These are phyloP conservation scores for Macadamia tetraphylla DNA, from an alignment of 164 flowering plant genomes.

Conservation along the genomic window DNA sequence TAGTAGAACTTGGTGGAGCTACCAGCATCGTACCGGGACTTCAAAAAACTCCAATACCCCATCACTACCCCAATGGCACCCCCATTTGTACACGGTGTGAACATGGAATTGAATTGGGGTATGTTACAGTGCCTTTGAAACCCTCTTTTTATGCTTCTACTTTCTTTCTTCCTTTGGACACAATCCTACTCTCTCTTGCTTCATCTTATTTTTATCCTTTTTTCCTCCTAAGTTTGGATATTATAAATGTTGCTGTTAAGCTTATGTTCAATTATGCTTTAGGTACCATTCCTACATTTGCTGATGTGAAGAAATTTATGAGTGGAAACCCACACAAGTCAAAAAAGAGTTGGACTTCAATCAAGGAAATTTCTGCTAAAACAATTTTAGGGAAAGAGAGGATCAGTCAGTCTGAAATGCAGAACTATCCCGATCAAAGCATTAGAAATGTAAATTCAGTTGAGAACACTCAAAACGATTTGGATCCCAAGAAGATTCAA, in stretches of 20 bases:
- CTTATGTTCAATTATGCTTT: conserved; percentile 19
- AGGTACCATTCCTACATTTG: conserved; percentile 57
- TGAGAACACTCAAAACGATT: conserved; percentile 12
- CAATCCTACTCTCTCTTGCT: background rate
- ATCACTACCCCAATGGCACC: conserved; percentile 36
- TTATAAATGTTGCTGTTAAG: background rate
- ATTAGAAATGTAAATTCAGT: conserved; percentile 11
- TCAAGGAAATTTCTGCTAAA: conserved; percentile 39
- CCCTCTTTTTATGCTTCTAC: background rate
- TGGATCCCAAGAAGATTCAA: conserved; percentile 7
- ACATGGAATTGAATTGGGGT: conserved; percentile 58
- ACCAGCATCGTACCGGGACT: conserved; percentile 49
- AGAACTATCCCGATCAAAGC: conserved; percentile 10
- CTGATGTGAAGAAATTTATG: conserved; percentile 50
- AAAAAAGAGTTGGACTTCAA: conserved; percentile 34
- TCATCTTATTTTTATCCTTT: background rate
- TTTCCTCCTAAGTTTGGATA: background rate
- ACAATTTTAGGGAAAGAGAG: conserved; percentile 23
- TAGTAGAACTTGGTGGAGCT: conserved; percentile 45
- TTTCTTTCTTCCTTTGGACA: background rate
- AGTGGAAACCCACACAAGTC: conserved; percentile 18
- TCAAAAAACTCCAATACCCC: conserved; percentile 39
- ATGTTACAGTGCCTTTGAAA: conserved; percentile 12
- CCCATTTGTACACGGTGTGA: conserved; percentile 32
- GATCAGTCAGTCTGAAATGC: conserved; percentile 8